Conservation (phyloP, 331 rosid species). For the Ulmus americana region DNA sequence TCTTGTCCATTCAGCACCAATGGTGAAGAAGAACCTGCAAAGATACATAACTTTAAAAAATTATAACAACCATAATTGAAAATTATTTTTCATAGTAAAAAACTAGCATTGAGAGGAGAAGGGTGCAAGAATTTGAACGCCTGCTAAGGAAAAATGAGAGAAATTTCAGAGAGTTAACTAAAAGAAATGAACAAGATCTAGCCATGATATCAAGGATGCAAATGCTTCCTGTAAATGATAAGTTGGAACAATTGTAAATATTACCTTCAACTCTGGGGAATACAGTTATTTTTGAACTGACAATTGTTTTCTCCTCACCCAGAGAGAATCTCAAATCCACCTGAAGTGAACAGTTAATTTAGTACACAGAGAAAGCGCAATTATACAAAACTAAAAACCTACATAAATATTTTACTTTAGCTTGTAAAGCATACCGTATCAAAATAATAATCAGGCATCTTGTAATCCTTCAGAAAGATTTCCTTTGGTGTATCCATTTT, state of each 20-base stretch:
- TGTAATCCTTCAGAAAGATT: slow-evolving; percentile 85
- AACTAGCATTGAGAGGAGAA: background rate
- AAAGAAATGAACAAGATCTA: background rate
- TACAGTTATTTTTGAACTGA: slow-evolving; percentile 70
- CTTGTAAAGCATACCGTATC: slow-evolving; percentile 44
- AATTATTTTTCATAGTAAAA: background rate
- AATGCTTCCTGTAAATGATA: slow-evolving; percentile 11
- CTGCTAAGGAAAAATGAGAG: background rate
- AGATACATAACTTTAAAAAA: slow-evolving; percentile 14
- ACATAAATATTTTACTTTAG: background rate
- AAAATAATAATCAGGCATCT: slow-evolving; percentile 89
- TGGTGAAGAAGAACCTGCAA: slow-evolving; percentile 59
- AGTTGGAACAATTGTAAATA: slow-evolving; percentile 10
- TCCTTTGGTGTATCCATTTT: slow-evolving; percentile 75
- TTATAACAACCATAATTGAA: background rate
- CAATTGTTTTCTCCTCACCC: slow-evolving; percentile 83
- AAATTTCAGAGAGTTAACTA: background rate
- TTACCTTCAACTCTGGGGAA: slow-evolving; percentile 78
- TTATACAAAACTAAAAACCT: slow-evolving; percentile 6
- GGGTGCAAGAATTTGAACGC: background rate
- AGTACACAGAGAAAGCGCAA: slow-evolving; percentile 16
- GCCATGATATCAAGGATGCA: background rate
- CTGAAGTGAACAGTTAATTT: slow-evolving; percentile 34
- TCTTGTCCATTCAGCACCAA: slow-evolving; percentile 76
- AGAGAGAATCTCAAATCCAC: slow-evolving; percentile 70